phyloP scores from a whole-genome alignment of 2,329 filamentous ascomycete genomes.

The Neonectria faginata region DNA sequence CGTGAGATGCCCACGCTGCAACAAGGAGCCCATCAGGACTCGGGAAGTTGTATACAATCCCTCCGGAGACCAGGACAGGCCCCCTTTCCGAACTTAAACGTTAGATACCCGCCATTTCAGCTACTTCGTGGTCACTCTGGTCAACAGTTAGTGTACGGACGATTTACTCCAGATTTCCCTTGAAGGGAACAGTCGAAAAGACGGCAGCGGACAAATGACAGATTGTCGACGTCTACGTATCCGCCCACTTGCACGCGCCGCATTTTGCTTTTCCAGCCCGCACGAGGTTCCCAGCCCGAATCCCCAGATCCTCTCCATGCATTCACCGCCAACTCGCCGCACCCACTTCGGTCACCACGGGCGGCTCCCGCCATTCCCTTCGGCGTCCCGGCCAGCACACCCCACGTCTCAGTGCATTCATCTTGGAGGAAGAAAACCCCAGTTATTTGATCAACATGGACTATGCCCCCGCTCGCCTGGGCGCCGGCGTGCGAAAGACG shows the following conservation, averaged over 20 bases:
- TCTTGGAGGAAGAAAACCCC: neutral
- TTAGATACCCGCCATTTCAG: neutral
- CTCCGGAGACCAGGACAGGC: neutral
- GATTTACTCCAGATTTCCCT: neutral
- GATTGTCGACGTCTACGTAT: neutral
- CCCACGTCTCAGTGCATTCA: neutral
- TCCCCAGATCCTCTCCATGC: neutral
- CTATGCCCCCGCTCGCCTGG: neutral
- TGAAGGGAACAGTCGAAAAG: neutral
- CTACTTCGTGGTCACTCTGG: neutral
- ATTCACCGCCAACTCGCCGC: conserved; percentile 24
- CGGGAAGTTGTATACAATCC: neutral
- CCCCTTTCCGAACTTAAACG: neutral
- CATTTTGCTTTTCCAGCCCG: conserved; percentile 10
- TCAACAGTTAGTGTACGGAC: neutral
- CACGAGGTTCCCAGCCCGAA: conserved; percentile 11
- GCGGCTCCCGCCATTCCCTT: neutral
- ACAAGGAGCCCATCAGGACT: neutral
- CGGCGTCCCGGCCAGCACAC: neutral
- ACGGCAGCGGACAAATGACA: neutral
- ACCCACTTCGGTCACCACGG: neutral
- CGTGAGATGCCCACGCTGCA: conserved; percentile 18
- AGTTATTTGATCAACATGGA: neutral
- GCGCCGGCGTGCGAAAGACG: neutral
- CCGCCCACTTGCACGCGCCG: conserved; percentile 20